phyloP scores from a whole-genome alignment of 345 rosid genomes.

The Citrus inodora region DNA sequence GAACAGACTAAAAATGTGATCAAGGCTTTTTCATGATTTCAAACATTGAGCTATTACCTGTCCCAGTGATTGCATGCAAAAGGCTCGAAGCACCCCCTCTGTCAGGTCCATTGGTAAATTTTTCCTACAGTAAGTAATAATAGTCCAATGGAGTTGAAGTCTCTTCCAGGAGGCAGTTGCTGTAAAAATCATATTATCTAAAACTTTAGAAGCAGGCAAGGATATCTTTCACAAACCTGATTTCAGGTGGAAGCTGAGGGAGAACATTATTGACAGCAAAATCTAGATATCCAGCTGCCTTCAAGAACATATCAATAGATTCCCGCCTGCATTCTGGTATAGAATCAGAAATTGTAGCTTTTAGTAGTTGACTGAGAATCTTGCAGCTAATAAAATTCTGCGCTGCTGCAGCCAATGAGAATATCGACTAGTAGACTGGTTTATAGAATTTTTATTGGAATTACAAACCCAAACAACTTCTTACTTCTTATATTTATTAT shows the following conservation, averaged over 20 bases:
- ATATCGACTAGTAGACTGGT: not conserved
- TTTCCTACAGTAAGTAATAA: slow-evolving; percentile 30
- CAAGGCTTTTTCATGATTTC: not conserved
- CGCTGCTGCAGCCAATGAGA: not conserved
- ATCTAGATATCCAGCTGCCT: slow-evolving; percentile 72
- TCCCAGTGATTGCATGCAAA: slow-evolving; percentile 65
- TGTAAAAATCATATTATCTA: not conserved
- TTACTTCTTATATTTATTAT: not conserved
- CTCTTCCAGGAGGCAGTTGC: not conserved
- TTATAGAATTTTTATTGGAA: not conserved
- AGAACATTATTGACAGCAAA: slow-evolving; percentile 60
- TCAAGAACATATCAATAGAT: slow-evolving; percentile 55
- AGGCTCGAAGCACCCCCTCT: slow-evolving; percentile 65
- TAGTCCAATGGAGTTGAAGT: not conserved
- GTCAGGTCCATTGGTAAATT: slow-evolving; percentile 57
- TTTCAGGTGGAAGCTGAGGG: slow-evolving; percentile 46
- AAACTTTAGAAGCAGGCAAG: not conserved
- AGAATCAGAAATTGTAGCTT: slow-evolving; percentile 8
- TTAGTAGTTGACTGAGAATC: not conserved
- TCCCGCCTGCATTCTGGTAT: slow-evolving; percentile 51
- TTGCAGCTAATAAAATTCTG: not conserved
- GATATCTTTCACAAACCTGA: slow-evolving; percentile 36
- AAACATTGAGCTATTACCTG: slow-evolving; percentile 39
- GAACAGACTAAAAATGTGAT: too few species aligned
- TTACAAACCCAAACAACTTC: not conserved